Evolutionary conservation across 2,329 filamentous ascomycete species (phyloP).

Genomic region (Ophiocordyceps sinensis): DNA sequence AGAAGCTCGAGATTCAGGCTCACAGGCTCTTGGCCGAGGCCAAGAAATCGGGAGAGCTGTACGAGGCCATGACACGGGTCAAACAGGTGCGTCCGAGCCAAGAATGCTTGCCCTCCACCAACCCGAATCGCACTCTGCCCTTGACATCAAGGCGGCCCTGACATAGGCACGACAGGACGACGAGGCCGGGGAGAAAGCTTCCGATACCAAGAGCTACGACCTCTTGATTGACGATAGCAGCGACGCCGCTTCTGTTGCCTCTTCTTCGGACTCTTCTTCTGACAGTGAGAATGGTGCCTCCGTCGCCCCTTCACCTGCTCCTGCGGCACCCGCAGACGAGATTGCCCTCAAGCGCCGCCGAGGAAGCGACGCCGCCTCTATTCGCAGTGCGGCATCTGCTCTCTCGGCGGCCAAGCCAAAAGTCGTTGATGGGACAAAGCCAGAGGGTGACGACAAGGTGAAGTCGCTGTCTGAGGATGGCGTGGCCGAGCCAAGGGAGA

Average conservation of each 20-base stretch:
- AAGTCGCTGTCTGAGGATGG: background rate
- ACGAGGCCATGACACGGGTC: constrained; percentile 9
- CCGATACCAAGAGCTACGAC: constrained; percentile 4
- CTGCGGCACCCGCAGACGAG: constrained; percentile 14
- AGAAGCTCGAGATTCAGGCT: constrained; percentile 25
- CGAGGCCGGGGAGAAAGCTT: constrained; percentile 7
- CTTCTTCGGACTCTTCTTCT: constrained; percentile 6
- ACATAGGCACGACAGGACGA: constrained; percentile 3
- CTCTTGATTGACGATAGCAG: constrained; percentile 2
- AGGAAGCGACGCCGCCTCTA: constrained; percentile 14
- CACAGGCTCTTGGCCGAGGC: constrained; percentile 25
- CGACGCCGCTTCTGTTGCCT: constrained; percentile 5
- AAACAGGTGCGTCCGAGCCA: constrained; percentile 4
- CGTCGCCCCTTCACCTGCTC: constrained; percentile 7
- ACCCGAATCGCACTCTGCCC: background rate
- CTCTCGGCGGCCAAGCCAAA: constrained; percentile 2
- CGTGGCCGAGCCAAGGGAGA: constrained; percentile 1
- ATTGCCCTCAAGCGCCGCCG: constrained; percentile 16
- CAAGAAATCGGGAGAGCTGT: constrained; percentile 16
- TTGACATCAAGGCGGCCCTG: background rate
- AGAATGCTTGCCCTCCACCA: too few relatives aligned
- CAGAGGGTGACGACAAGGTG: background rate
- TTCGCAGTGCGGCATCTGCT: constrained; percentile 8
- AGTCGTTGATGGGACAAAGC: constrained; percentile 3
- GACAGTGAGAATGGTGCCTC: constrained; percentile 10